Evolutionary conservation across 139 green algal genomes (phyloP).

Genomic region (Pycnococcus provasolii): DNA sequence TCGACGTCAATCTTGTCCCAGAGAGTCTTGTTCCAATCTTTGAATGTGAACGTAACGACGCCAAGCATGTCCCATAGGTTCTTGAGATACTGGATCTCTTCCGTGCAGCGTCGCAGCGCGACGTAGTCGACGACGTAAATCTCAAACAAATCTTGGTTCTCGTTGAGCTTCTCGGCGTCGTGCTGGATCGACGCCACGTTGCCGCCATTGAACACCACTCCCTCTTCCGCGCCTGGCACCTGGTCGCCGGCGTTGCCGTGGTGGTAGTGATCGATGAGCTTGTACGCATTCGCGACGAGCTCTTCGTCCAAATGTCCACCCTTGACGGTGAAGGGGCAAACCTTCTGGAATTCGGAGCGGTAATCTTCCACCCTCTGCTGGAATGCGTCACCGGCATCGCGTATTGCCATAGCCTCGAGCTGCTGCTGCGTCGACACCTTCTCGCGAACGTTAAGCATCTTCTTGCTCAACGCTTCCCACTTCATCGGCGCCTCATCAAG

Average conservation of each 20-base stretch:
- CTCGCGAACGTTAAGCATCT: constrained; percentile 70
- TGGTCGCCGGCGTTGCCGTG: constrained; percentile 6
- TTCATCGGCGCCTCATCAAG: constrained; percentile 53
- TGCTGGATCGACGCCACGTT: constrained; percentile 51
- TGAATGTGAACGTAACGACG: constrained; percentile 68
- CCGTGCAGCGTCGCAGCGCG: constrained; percentile 59
- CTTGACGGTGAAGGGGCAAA: constrained; percentile 51
- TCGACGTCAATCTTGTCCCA: constrained; percentile 82
- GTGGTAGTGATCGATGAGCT: constrained; percentile 26
- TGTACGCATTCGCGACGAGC: constrained; percentile 33
- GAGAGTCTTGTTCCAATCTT: constrained; percentile 64
- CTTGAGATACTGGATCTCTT: constrained; percentile 77
- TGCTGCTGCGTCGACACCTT: constrained; percentile 59
- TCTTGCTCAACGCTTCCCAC: constrained; percentile 44
- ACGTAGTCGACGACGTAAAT: constrained; percentile 70
- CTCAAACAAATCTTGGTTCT: constrained; percentile 84
- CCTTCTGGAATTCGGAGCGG: constrained; percentile 63
- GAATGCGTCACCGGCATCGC: constrained; percentile 66
- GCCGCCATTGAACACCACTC: constrained; percentile 42
- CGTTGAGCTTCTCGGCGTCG: constrained; percentile 62
- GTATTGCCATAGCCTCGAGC: constrained; percentile 63
- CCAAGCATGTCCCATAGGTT: constrained; percentile 65
- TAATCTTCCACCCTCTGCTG: constrained; percentile 59
- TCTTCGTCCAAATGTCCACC: constrained; percentile 42
- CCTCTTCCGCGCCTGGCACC: too few species aligned